Base-by-base conservation (phyloP, 2,329 filamentous ascomycete species). In the Penicillium sp. region DNA sequence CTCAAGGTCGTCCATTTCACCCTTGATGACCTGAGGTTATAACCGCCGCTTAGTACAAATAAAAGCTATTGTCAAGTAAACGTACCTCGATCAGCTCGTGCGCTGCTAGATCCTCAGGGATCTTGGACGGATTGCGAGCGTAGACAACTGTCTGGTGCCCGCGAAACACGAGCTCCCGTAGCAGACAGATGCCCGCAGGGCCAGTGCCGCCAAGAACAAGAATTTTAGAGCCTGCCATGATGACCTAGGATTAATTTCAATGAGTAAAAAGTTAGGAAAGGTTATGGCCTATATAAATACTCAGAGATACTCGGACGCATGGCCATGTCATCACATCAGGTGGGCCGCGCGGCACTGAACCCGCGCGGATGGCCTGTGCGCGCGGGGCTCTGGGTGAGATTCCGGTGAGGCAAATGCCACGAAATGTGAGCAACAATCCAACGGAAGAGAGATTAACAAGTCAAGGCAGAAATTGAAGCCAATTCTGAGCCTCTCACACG, bases 151-250 rank as follows among this genome's bases (percentile, higher is more conserved):
- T 58, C 47, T 50, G 46, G 9, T 51, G 55, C 5, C 51, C 30
- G 35, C 55, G 46, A 26, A 30, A 51, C 8, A 51, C 55, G 15
- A 58, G 55, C 31, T 58, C 55, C 44, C 55, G 55, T 13, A 58
- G 46, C 31, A 58, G 55, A 21, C 55, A 58, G 17, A 58, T 58
- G 1, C 55, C 55, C 17, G 55, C 26, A n/a, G 55, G 55, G 23
- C 55, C 55, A 3, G 55, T 58, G 55, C 55, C 55, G 21, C 55
- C 55, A n/a, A 58, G 47, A 23, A 58, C 55, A 21, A 58, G 55
- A 3, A 58, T 50, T 31, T 58, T 58, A 21, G 55, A 30, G n/a
- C 55, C 31, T 5, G 31, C 31, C 55, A 58, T 58, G 11, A 13
- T 41, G 17, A 1, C 3, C 15, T 11, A 6, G 3, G 2, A 3